Base-by-base conservation (phyloP, 257 asterid species). In the Mitragyna speciosa region DNA sequence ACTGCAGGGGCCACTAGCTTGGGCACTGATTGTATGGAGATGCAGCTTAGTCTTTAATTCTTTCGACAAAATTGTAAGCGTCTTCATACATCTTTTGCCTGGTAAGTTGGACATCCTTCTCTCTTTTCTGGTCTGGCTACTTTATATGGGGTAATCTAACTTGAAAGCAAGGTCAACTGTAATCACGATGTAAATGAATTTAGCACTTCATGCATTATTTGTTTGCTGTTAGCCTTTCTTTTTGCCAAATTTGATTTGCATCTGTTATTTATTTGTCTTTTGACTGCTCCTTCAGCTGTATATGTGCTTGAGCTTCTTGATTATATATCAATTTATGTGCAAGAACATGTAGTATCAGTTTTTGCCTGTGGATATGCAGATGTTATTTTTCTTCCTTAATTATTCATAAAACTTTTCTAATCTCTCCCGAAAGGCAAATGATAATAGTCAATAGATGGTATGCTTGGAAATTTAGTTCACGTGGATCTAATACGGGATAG, bases 11-110 rank as follows among this genome's bases (percentile, higher is more conserved):
- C 99, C 99, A 7, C 87, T 96, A 87, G 98, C 99, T 19, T 96
- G 99, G 99, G 99, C 99, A 61, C 84, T 94, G 82, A 94, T 96
- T 76, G 89, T 96, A 22, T 96, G 99, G 99, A 89, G 99, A 4
- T 91, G 97, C 83, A 94, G 99, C 91, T 87, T 96, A 84, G 99
- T 96, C 70, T 96, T 96, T 86, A 92, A 91, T 87, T 96, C 99
- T 52, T 90, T 92, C 84, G 98, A 96, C 90, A 96, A 96, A 86
- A 89, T 93, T 56, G 97, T 96, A 52, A 96, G 99, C 84, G 98
- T 96, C 83, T 92, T 94, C 88, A 96, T 96, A 86, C 99, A 96
- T 88, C 95, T 94, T 77, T 83, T 96, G 85, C 99, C 99, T 52
- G 99, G 99, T 96, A 87, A 83, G 91, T 82, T 43, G 20, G 11